Evolutionary conservation across 2,329 filamentous ascomycete genomes (phyloP).

Genomic region (Penicillium sp.): DNA sequence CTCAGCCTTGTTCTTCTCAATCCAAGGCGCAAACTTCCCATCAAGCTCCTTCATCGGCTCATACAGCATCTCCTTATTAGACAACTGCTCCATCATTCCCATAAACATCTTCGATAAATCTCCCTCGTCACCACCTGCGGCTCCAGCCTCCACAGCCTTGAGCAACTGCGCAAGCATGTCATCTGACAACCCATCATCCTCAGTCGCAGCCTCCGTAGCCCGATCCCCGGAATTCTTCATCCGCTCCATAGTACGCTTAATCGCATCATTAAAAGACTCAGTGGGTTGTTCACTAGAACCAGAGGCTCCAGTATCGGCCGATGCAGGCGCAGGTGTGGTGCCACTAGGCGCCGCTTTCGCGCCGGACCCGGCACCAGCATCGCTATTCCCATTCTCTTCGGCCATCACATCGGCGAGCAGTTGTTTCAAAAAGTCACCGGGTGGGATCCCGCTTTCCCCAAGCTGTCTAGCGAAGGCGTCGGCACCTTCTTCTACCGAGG

Average conservation of each 20-base stretch:
- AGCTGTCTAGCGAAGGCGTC: conserved; percentile 39
- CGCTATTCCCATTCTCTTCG: conserved; percentile 21
- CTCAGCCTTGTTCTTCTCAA: conserved; percentile 70
- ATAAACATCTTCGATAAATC: conserved; percentile 93
- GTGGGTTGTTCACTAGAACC: conserved; percentile 45
- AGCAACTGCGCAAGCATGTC: conserved; percentile 91
- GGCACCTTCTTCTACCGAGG: conserved; percentile 32
- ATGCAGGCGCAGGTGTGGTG: neutral
- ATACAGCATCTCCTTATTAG: conserved; percentile 96
- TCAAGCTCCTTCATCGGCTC: conserved; percentile 98
- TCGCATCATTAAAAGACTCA: conserved; percentile 85
- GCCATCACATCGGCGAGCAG: conserved; percentile 37
- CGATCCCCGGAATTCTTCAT: conserved; percentile 89
- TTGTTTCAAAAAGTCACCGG: conserved; percentile 37
- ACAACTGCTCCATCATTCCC: conserved; percentile 98
- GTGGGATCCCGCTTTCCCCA: conserved; percentile 35
- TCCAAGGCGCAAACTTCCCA: conserved; percentile 88
- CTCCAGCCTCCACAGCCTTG: conserved; percentile 75
- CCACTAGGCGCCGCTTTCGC: conserved; percentile 8
- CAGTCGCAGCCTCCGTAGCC: conserved; percentile 70
- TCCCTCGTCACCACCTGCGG: conserved; percentile 66
- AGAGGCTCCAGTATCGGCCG: conserved; percentile 13
- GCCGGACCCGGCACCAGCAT: neutral
- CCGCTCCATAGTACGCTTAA: conserved; percentile 89
- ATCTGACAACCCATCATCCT: conserved; percentile 64